A percentile compares a stretch with the other conserved stretches of the same genome.
Evolutionary conservation across 2,329 filamentous ascomycete species (phyloP).

Genomic region (Alternaria infectoria): DNA sequence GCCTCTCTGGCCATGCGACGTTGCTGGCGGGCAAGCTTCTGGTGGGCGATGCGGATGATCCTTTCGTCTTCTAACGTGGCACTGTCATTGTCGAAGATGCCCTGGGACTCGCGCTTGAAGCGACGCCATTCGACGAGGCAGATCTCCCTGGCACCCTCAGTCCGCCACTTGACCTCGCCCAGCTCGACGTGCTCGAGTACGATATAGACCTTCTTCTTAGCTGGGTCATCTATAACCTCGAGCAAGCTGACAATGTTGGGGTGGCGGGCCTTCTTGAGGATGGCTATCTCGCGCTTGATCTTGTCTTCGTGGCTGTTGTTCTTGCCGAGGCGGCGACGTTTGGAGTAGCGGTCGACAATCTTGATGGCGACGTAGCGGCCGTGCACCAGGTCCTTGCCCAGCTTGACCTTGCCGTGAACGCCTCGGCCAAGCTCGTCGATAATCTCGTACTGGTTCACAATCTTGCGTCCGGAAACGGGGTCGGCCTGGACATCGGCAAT

Average conservation of each 20-base stretch:
- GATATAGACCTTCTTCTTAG: slow-evolving; percentile 97
- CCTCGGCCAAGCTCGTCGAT: slow-evolving; percentile 95
- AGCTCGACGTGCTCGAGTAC: slow-evolving; percentile 94
- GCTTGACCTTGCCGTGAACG: slow-evolving; percentile 96
- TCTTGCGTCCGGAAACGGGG: slow-evolving; percentile 85
- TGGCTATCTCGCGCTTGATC: slow-evolving; percentile 95
- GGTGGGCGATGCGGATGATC: slow-evolving; percentile 45
- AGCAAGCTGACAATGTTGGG: slow-evolving; percentile 95
- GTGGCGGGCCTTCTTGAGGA: slow-evolving; percentile 96
- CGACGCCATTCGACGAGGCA: slow-evolving; percentile 81
- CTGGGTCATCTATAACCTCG: slow-evolving; percentile 97
- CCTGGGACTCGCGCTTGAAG: slow-evolving; percentile 72
- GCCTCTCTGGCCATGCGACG: slow-evolving; percentile 48
- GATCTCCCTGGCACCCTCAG: slow-evolving; percentile 83
- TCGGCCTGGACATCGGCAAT: slow-evolving; percentile 91
- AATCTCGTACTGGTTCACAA: slow-evolving; percentile 98
- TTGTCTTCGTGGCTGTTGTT: slow-evolving; percentile 75
- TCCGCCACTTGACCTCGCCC: slow-evolving; percentile 93
- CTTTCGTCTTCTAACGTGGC: slow-evolving; percentile 53
- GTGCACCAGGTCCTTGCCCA: slow-evolving; percentile 80
- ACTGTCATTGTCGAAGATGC: slow-evolving; percentile 52
- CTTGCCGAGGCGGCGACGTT: slow-evolving; percentile 85
- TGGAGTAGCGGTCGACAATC: slow-evolving; percentile 95
- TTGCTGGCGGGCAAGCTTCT: slow-evolving; percentile 53
- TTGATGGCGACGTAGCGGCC: slow-evolving; percentile 92